A percentile compares a stretch with the other conserved stretches of the same genome.
Conservation (phyloP, 352 stramenopile genomes). For the Phytophthora brassicae region DNA sequence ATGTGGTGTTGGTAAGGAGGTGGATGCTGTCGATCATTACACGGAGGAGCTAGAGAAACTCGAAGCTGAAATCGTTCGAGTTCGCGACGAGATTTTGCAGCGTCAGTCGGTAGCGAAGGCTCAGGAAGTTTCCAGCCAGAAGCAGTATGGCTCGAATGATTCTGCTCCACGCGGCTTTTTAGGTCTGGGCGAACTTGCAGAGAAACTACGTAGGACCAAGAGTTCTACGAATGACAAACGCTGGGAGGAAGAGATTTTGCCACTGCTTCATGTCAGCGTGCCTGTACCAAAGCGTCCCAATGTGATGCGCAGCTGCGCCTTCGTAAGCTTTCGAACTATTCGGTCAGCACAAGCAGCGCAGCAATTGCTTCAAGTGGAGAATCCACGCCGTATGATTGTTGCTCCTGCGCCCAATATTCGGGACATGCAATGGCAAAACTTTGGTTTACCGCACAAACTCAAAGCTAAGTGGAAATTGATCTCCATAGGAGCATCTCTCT, state of each 20-base stretch:
- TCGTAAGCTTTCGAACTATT: conserved; percentile 74
- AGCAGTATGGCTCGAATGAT: conserved; percentile 23
- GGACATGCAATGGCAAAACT: conserved; percentile 81
- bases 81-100: conserved; percentile 53
- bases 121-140: conserved; percentile 27
- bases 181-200: conserved; percentile 21
- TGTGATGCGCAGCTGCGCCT: conserved; percentile 68
- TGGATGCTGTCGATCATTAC: conserved; percentile 71
- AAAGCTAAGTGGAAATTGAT: conserved; percentile 68
- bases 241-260: conserved; percentile 35
- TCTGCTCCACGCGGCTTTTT: conserved; percentile 20
- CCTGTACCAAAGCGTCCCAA: conserved; percentile 39
- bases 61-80: conserved; percentile 48
- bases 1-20: conserved; percentile 43
- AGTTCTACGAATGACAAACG: conserved; percentile 24
- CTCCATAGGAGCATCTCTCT: conserved; percentile 47
- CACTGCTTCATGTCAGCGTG: conserved; percentile 29
- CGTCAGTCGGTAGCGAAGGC: conserved; percentile 43
- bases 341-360: conserved; percentile 65
- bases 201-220: conserved; percentile 40
- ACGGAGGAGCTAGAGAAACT: conserved; percentile 47
- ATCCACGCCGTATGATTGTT: conserved; percentile 62
- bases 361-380: conserved; percentile 73
- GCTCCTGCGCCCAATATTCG: conserved; percentile 61
- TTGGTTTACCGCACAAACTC: conserved; percentile 60